Evolutionary conservation across 2,329 filamentous ascomycete genomes (phyloP), one percentile per base, ranked within the genome.

Genomic region (Aspergillus pseudotamarii): DNA sequence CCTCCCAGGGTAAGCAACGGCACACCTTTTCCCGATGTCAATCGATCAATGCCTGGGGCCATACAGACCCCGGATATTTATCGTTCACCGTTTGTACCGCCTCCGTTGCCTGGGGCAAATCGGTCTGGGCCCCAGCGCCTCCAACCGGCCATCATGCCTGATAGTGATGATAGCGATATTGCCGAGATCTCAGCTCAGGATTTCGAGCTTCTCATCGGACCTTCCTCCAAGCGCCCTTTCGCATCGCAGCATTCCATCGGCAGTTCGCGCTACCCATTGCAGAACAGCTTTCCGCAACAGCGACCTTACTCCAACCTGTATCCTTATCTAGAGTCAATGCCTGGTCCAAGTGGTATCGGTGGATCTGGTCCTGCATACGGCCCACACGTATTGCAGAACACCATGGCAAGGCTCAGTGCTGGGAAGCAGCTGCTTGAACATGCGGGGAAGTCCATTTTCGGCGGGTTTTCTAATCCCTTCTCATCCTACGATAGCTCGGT

Each of bases 161-260:
- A 73, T 57, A 70, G 66, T 54, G 71, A 72, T 59, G 72, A 78
- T 58, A 75, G 74, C 60, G 76, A 78, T 63, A 32, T 78, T n/a
- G 64, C 72, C 53, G 76, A 78, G 58, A 76, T 77, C 28, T 62
- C 71, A 1, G 57, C 66, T 8, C 19, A 36, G 19, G 65, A 72
- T 57, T 75, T 74, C 21, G 53, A 60, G 23, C 59, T 58, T 32
- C 57, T 58, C 26, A 36, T 38, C 26, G 3, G 30, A 8, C 34
- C 38, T 21, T 41, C 48, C 19, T 54, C 30, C 23, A 45, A 34
- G 11, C 43, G 32, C 19, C 59, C 26, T 26, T 30, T 36, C 11
- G 16, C 26, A 3, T 26, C 45, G 14, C 53, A 50, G 4, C 26
- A n/a, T 6, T 41, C 59, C 16, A 36, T 41, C 23, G 54, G 34